phyloP scores from a whole-genome alignment of 148 eudicot genomes.

The Rhododendron mucronatum region DNA sequence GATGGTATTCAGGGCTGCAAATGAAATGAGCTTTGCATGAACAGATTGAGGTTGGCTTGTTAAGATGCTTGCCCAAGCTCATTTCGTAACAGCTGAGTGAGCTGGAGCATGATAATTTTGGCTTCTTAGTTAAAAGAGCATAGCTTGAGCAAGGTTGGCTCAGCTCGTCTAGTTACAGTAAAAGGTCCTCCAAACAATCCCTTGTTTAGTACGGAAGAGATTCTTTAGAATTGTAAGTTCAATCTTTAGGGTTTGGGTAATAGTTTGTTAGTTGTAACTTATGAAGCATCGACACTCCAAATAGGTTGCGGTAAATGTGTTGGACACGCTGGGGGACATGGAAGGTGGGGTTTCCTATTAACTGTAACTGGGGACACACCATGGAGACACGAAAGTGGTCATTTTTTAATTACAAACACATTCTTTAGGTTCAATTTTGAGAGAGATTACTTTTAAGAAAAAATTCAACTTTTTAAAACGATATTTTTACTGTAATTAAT shows the following conservation, averaged over 20 bases:
- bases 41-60: not conserved
- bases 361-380: not conserved
- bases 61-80: not conserved
- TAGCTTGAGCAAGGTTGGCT: not conserved
- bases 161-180: not conserved
- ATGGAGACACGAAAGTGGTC: not conserved
- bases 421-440: not conserved
- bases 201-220: not conserved
- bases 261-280: not conserved
- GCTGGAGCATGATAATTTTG: not conserved
- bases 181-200: not conserved
- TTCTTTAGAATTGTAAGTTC: not conserved
- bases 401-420: not conserved
- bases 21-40: not conserved
- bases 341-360: not conserved
- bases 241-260: not conserved
- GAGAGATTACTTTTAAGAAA: not conserved
- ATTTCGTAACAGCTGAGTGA: not conserved
- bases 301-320: not conserved
- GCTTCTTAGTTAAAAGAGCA: not conserved
- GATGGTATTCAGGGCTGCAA: not conserved
- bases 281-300: not conserved
- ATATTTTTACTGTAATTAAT: not conserved
- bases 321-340: not conserved
- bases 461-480: not conserved